Base-by-base conservation (phyloP, 73 alveolate species). In the Paramecium caudatum region DNA sequence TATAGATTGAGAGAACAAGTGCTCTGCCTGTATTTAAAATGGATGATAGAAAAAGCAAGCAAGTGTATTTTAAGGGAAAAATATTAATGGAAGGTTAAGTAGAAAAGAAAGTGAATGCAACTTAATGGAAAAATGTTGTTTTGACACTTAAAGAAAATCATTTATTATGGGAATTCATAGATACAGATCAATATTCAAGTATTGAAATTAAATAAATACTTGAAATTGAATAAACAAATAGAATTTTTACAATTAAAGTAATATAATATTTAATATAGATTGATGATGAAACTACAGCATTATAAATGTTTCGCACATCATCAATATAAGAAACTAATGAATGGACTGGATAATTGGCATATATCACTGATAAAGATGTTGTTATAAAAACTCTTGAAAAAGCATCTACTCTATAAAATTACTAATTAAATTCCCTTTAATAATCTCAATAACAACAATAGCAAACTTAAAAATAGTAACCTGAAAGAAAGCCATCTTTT, bases 81-180 rank as follows among this genome's bases (percentile, higher is more conserved):
- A 45, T 34, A 1, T 0, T 74, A n/a, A 21, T 41, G 4, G 88
- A 74, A 13, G 19, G 13, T 17, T 41, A 74, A 45, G 39, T 74
- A 1, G 88, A 74, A 41, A 74, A 41, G 27, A 74, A 39, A 34
- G 43, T 74, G n/a, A 74, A 74, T 74, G 25, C 21, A 16, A 4
- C 68, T 0, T 17, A 37, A 37, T 74, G 62, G 69, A 74, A 74
- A 74, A 74, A 74, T 21, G 88, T 39, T 3, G 19, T 45, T 2
- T 37, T 74, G 17, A 74, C 69, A 0, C 7, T 74, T 15, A 41
- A 74, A 43, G 62, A 74, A 41, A 41, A 39, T 43, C 33, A 12
- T 9, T 74, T 74, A 45, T 74, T 12, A 21, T 74, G 88, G 88
- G 43, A 37, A 12, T 74, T 39, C 5, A 43, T 74, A 15, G 88